A percentile compares a stretch with the other conserved stretches of the same genome.
phyloP scores from a whole-genome alignment of 352 stramenopile genomes.

The Phytopythium vexans region DNA sequence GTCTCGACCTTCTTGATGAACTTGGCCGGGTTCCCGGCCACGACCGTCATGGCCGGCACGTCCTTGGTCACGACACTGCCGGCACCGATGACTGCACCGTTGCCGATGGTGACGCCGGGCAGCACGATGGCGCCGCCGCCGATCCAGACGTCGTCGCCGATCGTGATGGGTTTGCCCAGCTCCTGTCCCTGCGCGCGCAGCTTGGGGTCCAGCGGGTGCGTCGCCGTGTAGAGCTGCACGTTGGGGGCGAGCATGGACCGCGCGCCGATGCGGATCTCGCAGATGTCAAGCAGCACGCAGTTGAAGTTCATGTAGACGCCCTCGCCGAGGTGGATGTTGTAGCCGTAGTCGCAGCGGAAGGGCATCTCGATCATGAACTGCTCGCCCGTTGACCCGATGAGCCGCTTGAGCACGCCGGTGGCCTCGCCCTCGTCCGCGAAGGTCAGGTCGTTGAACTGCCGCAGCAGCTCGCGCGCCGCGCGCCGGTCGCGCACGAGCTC shows the following conservation, averaged over 20 bases:
- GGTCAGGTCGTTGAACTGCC: conserved; percentile 40
- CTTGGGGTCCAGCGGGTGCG: conserved; percentile 58
- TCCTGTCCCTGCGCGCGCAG: conserved; percentile 40
- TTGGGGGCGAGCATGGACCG: conserved; percentile 68
- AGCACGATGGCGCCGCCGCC: conserved; percentile 67
- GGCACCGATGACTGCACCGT: conserved; percentile 58
- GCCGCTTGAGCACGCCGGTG: conserved; percentile 23
- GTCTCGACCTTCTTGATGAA: conserved; percentile 62
- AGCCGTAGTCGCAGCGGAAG: conserved; percentile 88
- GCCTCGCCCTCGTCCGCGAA: conserved; percentile 19
- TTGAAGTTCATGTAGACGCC: conserved; percentile 89
- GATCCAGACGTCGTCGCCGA: conserved; percentile 83
- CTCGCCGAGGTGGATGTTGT: conserved; percentile 66
- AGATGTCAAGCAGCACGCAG: conserved; percentile 81
- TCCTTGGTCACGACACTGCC: conserved; percentile 78
- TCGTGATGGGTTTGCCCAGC: conserved; percentile 60
- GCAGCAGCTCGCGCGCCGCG: conserved; percentile 25
- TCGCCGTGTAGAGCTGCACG: conserved; percentile 78
- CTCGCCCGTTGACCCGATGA: conserved; percentile 37
- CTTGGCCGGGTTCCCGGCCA: conserved; percentile 65
- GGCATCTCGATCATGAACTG: conserved; percentile 67
- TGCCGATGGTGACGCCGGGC: conserved; percentile 66
- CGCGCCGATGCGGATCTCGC: conserved; percentile 67
- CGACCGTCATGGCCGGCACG: conserved; percentile 54
- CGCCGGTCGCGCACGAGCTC: conserved; percentile 38